A percentile compares a stretch with the other conserved stretches of the same genome.
phyloP scores from a whole-genome alignment of 768 basidiomycete genomes.

The Kwoniella heveanensis region DNA sequence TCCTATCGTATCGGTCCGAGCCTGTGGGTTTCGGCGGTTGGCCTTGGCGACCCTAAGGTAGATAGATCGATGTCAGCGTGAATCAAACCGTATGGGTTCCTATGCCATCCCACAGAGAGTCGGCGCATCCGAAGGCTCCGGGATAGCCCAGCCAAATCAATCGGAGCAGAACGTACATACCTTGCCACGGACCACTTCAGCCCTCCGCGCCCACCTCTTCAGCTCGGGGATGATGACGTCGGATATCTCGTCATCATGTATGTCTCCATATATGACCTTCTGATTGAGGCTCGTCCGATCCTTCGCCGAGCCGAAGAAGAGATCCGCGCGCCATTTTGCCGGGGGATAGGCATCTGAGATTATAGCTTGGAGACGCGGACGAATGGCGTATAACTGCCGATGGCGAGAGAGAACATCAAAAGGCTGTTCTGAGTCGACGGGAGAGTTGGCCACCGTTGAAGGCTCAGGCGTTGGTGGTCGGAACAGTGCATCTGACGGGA shows the following conservation, averaged over 20 bases:
- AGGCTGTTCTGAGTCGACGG: background rate
- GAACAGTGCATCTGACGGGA: background rate
- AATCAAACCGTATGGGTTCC: no score
- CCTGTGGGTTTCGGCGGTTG: conserved; percentile 32
- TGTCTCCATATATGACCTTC: conserved; percentile 29
- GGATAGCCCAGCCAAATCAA: no score
- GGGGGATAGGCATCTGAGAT: conserved; percentile 37
- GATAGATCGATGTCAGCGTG: background rate
- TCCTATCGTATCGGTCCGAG: conserved; percentile 34
- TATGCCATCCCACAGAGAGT: no score
- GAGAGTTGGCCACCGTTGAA: no score
- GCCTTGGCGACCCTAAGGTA: background rate
- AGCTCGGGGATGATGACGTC: conserved; percentile 42
- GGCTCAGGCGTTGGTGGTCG: conserved; percentile 11
- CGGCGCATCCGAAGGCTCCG: no score
- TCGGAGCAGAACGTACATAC: no score
- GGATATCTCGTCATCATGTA: conserved; percentile 25
- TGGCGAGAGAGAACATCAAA: conserved; percentile 13
- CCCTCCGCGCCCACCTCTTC: conserved; percentile 38
- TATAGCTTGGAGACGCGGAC: conserved; percentile 34
- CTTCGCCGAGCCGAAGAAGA: conserved; percentile 22
- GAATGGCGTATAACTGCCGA: conserved; percentile 30
- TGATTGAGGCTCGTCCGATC: background rate
- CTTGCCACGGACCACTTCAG: background rate
- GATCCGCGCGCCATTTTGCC: conserved; percentile 36